Base-by-base conservation (phyloP, 2,329 filamentous ascomycete genomes). In the Daldinia eschscholtzii region DNA sequence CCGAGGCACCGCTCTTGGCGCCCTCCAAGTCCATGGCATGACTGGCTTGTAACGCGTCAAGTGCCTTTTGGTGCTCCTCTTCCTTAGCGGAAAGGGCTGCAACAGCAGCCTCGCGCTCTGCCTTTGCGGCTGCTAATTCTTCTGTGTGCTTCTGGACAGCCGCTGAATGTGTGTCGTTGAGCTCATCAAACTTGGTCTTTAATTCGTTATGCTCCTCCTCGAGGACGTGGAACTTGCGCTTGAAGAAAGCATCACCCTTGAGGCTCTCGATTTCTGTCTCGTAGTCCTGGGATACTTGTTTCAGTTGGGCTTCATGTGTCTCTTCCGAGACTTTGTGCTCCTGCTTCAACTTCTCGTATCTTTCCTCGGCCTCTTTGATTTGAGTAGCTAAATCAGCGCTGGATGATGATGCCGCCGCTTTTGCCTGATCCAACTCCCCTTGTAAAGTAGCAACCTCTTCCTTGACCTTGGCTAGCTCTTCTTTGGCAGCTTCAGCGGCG, bases 181-280 rank as follows among this genome's bases (percentile, higher is more conserved):
- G 63, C 50, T 76, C 75, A 12, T 77, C 76, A 42, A 73, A 73
- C 55, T 77, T 74, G 1, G 69, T 44, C 70, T 78, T 74, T 9
- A 81, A 71, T 44, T 88, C 86, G 10, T 81, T 82, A 76, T 90
- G 85, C 76, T 89, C 84, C 4, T 77, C 78, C 75, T 90, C 87
- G 5, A 91, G 83, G 41, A 88, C 86, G 65, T 89, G 84, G 68
- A 87, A 90, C 78, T 89, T 88, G 71, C 86, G 85, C 80, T 89
- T 89, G 79, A 89, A 89, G 76, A 87, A 87, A 13, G 88, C 88
- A 69, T 91, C 88, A 23, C 87, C 88, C 64, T 86, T 85, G 15
- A 90, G 84, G 64, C 85, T 86, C 74, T 90, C 88, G 61, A 91
- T 90, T 76, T 91, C 88, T n/a, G 85, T 83, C 76, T 90, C 86